These are phyloP conservation scores for Gossypium turneri DNA, from an alignment of 345 rosid genomes.

Conservation along the genomic window DNA sequence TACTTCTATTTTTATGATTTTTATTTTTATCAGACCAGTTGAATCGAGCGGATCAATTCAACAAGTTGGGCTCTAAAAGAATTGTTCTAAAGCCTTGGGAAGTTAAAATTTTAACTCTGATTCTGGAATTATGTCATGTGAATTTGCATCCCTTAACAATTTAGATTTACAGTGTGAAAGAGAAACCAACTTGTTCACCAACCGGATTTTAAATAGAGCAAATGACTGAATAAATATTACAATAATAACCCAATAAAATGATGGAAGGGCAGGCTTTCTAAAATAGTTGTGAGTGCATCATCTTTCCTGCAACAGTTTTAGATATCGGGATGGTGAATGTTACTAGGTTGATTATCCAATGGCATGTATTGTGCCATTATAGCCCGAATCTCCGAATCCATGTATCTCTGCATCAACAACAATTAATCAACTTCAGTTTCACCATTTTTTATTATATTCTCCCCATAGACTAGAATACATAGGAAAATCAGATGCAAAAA, in stretches of 20 bases:
- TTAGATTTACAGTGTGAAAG: not conserved
- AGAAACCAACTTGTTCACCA: not conserved
- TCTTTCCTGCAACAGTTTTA: slow-evolving; percentile 16
- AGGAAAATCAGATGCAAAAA: not conserved
- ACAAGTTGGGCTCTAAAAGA: no score
- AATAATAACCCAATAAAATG: not conserved
- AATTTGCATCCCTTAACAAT: not conserved
- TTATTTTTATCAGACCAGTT: no score
- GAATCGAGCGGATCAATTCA: no score
- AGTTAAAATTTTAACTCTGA: no score
- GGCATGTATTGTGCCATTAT: slow-evolving; percentile 94
- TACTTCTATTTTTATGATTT: no score
- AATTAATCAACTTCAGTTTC: not conserved
- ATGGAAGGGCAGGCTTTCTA: no score
- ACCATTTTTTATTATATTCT: not conserved
- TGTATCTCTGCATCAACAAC: slow-evolving; percentile 58
- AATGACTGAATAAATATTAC: not conserved
- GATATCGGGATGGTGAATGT: slow-evolving; percentile 36
- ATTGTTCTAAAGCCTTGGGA: no score
- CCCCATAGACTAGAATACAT: not conserved
- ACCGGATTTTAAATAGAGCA: not conserved
- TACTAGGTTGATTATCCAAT: slow-evolving; percentile 69
- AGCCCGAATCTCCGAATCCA: slow-evolving; percentile 91
- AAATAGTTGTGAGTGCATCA: not conserved
- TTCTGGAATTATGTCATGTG: not conserved